Conservation (phyloP, 2,329 filamentous ascomycete genomes). For the Talaromyces sp. region DNA sequence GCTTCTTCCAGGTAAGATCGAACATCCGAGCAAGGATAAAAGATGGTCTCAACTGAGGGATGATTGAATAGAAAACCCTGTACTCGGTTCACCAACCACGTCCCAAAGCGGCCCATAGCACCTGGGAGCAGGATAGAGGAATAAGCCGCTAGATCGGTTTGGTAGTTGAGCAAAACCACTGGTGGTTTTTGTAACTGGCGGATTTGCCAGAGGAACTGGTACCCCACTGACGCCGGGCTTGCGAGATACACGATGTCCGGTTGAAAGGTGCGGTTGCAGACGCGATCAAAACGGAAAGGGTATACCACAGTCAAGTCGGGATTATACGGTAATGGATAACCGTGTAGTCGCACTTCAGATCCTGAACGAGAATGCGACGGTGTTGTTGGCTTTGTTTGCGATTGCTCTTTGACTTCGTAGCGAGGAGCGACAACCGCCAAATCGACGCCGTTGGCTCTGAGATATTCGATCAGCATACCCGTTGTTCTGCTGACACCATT, state of each 20-base stretch:
- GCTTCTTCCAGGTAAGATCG: constrained; percentile 56
- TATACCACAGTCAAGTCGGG: constrained; percentile 66
- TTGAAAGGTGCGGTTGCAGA: constrained; percentile 58
- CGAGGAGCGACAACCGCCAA: constrained; percentile 63
- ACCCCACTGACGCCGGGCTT: constrained; percentile 63
- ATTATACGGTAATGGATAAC: constrained; percentile 65
- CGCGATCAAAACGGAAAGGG: constrained; percentile 58
- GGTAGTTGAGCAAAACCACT: constrained; percentile 63
- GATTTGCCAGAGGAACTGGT: constrained; percentile 65
- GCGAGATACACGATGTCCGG: constrained; percentile 67
- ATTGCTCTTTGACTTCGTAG: constrained; percentile 26
- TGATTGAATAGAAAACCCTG: constrained; percentile 64
- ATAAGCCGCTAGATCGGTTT: constrained; percentile 66
- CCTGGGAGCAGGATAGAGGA: constrained; percentile 63
- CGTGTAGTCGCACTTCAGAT: constrained; percentile 41
- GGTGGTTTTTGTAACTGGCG: constrained; percentile 54
- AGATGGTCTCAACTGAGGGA: constrained; percentile 58
- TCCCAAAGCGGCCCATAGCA: constrained; percentile 57
- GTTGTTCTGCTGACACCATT: constrained; percentile 70
- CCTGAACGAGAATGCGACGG: constrained; percentile 41
- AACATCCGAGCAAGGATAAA: constrained; percentile 63
- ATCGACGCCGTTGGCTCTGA: constrained; percentile 58
- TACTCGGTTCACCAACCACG: constrained; percentile 57
- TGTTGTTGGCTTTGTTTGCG: constrained; percentile 51
- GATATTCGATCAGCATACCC: constrained; percentile 62